These are phyloP conservation scores for Viridothelium virens DNA, from an alignment of 495 filamentous ascomycete species.

Conservation along the genomic window DNA sequence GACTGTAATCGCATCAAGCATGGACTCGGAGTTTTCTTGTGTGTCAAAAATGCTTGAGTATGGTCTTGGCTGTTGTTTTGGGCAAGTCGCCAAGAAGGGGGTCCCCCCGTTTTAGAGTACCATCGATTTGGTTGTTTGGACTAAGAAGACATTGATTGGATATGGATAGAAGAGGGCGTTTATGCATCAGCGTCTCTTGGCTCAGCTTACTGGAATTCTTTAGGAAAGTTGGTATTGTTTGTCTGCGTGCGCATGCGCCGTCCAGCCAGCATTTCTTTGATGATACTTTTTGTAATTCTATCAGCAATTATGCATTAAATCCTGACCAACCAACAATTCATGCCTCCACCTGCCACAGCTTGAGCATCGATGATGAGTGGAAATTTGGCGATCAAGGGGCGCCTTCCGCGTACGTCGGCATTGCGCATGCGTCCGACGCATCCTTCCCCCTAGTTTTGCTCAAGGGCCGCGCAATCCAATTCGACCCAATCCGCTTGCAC, in stretches of 20 bases:
- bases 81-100: background rate
- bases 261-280: background rate
- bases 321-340: too few relatives aligned
- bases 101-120: background rate
- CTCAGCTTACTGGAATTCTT: background rate
- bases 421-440: background rate
- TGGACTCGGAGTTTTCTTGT: background rate
- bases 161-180: slow-evolving; percentile 1
- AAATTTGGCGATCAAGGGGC: background rate
- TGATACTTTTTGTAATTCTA: background rate
- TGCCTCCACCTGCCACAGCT: too few relatives aligned
- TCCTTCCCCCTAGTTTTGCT: background rate
- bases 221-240: background rate
- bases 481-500: background rate
- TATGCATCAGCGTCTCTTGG: background rate
- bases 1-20: background rate
- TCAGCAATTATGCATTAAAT: background rate
- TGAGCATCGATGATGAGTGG: background rate
- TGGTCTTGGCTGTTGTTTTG: background rate
- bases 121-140: too few relatives aligned
- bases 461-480: background rate
- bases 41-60: background rate
- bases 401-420: background rate
- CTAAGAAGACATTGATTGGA: background rate
- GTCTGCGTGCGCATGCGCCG: background rate